phyloP scores from a whole-genome alignment of 2,329 filamentous ascomycete species.

The Fusarium annulatum region DNA sequence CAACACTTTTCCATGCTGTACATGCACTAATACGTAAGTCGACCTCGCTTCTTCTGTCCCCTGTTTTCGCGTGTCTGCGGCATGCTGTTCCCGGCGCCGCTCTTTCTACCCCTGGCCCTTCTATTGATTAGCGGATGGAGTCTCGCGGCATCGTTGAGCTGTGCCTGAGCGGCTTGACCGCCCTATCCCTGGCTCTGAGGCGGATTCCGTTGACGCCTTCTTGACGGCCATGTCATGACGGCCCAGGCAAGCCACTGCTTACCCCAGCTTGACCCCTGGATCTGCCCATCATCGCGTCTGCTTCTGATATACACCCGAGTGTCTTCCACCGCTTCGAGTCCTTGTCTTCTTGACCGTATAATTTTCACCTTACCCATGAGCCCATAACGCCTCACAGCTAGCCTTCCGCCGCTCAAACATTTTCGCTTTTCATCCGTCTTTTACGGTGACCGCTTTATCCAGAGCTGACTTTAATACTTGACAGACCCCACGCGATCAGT shows the following conservation, averaged over 20 bases:
- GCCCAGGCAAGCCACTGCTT: conserved; percentile 28
- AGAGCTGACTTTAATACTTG: conserved; percentile 32
- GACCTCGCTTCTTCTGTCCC: conserved; percentile 24
- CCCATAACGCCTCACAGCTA: conserved; percentile 16
- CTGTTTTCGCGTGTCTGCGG: conserved; percentile 34
- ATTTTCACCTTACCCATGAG: conserved; percentile 41
- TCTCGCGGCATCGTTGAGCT: conserved; percentile 29
- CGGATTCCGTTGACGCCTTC: conserved; percentile 15
- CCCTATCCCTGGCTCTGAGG: conserved; percentile 23
- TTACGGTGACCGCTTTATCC: conserved; percentile 37
- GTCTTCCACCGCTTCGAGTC: conserved; percentile 34
- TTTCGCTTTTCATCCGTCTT: conserved; percentile 14
- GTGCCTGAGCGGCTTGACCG: conserved; percentile 37
- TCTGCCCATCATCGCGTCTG: conserved; percentile 39
- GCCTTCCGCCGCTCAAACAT: conserved; percentile 15
- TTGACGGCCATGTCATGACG: conserved; percentile 16
- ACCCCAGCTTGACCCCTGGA: conserved; percentile 39
- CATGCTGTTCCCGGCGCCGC: conserved; percentile 28
- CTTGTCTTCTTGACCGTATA: conserved; percentile 34
- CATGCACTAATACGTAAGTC: conserved; percentile 36
- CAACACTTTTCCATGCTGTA: conserved; percentile 27
- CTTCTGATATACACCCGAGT: conserved; percentile 25
- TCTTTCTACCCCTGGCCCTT: conserved; percentile 28
- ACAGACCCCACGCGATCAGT: conserved; percentile 31
- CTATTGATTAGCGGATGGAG: conserved; percentile 37